Conservation (phyloP, 1,284 basidiomycete genomes). For the Heterobasidion occidentale region DNA sequence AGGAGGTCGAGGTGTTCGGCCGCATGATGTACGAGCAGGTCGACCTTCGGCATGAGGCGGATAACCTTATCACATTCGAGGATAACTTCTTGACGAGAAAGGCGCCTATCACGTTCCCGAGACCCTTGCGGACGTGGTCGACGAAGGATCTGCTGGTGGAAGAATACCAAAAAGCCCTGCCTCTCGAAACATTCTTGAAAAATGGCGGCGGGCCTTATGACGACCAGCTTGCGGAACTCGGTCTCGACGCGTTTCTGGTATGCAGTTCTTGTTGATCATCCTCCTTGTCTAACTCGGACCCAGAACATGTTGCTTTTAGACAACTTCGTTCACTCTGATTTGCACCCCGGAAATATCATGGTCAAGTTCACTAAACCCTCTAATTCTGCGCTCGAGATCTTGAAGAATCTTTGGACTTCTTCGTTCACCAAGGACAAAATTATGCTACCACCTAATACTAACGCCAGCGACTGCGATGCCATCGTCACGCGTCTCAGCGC, state of each 20-base stretch:
- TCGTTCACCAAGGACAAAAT: conserved; percentile 26
- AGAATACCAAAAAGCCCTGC: conserved; percentile 90
- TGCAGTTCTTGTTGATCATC: conserved; percentile 20
- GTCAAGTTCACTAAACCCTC: conserved; percentile 88
- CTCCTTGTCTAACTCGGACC: conserved; percentile 5
- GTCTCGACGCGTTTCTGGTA: conserved; percentile 92
- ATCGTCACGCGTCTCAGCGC: conserved; percentile 65
- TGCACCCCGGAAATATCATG: conserved; percentile 96
- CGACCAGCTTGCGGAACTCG: conserved; percentile 84
- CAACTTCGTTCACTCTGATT: conserved; percentile 96
- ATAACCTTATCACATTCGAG: conserved; percentile 84
- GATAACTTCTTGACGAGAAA: conserved; percentile 77
- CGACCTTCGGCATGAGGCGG: conserved; percentile 85
- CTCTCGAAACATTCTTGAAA: conserved; percentile 81
- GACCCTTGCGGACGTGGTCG: conserved; percentile 77
- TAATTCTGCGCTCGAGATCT: conserved; percentile 38
- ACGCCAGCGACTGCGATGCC: conserved; percentile 46
- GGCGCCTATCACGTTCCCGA: conserved; percentile 83
- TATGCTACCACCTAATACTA: conserved; percentile 15
- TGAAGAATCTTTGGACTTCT: conserved; percentile 44
- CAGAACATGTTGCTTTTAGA: conserved; percentile 97
- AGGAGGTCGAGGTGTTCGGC: conserved; percentile 93
- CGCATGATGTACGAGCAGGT: conserved; percentile 97
- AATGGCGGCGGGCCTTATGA: conserved; percentile 93
- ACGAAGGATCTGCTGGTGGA: conserved; percentile 83